Evolutionary conservation across 139 green algal genomes (phyloP).

Genomic region (Trebouxia sp.): DNA sequence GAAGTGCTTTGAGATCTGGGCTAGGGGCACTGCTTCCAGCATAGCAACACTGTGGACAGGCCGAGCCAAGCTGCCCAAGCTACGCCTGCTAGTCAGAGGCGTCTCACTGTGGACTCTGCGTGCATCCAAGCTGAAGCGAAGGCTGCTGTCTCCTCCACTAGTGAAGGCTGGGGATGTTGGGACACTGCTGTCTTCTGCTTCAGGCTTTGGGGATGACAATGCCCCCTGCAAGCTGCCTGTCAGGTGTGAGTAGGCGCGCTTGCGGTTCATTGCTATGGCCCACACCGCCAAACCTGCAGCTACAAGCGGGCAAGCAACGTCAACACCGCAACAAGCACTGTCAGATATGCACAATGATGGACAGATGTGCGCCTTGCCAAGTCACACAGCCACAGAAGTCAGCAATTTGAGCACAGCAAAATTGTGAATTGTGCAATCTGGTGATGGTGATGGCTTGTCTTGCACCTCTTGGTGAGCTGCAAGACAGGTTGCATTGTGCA

Average conservation of each 20-base stretch:
- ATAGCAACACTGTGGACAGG: neutral
- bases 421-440: too few relatives aligned
- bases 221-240: neutral
- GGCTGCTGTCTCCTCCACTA: neutral
- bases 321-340: neutral
- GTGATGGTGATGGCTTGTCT: too few relatives aligned
- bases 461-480: too few relatives aligned
- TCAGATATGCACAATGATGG: neutral
- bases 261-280: neutral
- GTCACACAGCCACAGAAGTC: too few relatives aligned
- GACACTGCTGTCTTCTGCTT: neutral
- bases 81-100: neutral
- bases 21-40: neutral
- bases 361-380: neutral
- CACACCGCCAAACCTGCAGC: neutral
- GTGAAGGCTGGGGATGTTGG: neutral
- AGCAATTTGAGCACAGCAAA: too few relatives aligned
- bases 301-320: neutral
- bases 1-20: neutral
- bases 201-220: neutral
- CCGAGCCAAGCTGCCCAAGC: neutral
- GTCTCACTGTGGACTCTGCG: neutral
- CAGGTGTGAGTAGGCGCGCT: neutral
- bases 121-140: neutral
- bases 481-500: too few relatives aligned